Base-by-base conservation (phyloP, 1,284 basidiomycete genomes). In the Cutaneotrichosporon cyanovorans region DNA sequence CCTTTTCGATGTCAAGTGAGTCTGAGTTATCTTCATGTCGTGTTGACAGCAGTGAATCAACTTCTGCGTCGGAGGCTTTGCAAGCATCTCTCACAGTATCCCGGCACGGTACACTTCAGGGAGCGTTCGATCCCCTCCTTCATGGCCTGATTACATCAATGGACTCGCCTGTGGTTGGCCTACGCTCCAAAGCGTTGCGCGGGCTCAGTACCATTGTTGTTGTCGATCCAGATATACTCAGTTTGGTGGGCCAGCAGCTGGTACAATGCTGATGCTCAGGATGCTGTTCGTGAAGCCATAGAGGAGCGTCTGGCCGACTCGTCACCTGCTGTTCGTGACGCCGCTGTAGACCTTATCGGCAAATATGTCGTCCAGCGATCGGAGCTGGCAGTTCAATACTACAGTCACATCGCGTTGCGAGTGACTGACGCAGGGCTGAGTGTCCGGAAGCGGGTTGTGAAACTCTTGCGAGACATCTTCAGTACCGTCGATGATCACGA, bases 371-470 rank as follows among this genome's bases (percentile, higher is more conserved):
- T 92, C 21, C 83, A 88, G 48, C 83, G 84, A 3, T 86, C 88
- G 0, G 80, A 84, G 48, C 80, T 95, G 21, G 87, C 87, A 0
- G 78, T 80, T 3, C 80, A 87, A 54, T 95, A 96, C 71, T 91
- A 91, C 62, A 77, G 79, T 33, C 82, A 82, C 66, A 85, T 99
- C 32, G 80, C 85, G 4, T 84, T 85, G 47, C 83, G 92, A 9
- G 87, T 95, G 58, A 84, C 85, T 35, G 93, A 98, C 65, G 85
- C 90, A 33, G 91, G 93, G 5, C 76, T 97, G 6, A 81, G 82
- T 18, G 95, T 99, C 2, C 80, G 95, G 28, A 95, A 95, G 64
- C 82, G 95, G 5, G 91, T 95, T 41, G 85, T 98, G 72, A 96
- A 92, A 68, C 76, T 98, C 0, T 76, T 98, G 40, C 88, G 85